A percentile compares a stretch with the other conserved stretches of the same genome.
phyloP scores from a whole-genome alignment of 2,329 filamentous ascomycete genomes.

The Chrysoporthe austroafricana region DNA sequence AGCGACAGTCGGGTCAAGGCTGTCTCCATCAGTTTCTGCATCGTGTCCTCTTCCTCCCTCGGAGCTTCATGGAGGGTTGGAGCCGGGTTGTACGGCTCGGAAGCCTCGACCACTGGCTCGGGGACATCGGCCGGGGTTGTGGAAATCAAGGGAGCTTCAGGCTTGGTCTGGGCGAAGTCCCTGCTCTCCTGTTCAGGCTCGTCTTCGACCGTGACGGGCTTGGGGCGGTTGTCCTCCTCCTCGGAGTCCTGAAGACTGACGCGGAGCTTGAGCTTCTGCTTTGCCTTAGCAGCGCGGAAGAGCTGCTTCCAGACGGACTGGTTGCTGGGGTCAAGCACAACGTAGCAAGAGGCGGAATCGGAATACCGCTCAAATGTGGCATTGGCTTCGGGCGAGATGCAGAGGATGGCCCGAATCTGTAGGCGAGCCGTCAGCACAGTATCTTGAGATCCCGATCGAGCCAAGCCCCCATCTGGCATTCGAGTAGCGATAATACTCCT shows the following conservation, averaged over 20 bases:
- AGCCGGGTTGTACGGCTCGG: slow-evolving; percentile 11
- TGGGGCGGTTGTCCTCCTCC: slow-evolving; percentile 48
- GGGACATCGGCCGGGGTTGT: not conserved
- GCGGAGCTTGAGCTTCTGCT: slow-evolving; percentile 92
- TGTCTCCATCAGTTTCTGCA: slow-evolving; percentile 15
- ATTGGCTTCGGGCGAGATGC: slow-evolving; percentile 63
- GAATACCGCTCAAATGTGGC: slow-evolving; percentile 90
- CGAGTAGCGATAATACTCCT: not conserved
- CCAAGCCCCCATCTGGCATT: not conserved
- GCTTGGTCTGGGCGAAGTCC: slow-evolving; percentile 27
- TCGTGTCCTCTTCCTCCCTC: not conserved
- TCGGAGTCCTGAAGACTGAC: slow-evolving; percentile 55
- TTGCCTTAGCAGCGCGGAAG: slow-evolving; percentile 94
- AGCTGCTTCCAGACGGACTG: slow-evolving; percentile 92
- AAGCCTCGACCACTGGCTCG: not conserved
- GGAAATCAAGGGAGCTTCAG: slow-evolving; percentile 31
- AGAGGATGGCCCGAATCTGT: slow-evolving; percentile 72
- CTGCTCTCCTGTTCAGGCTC: slow-evolving; percentile 27
- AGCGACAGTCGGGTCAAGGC: slow-evolving; percentile 24
- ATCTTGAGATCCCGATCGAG: not conserved
- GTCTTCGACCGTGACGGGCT: slow-evolving; percentile 33
- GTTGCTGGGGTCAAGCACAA: slow-evolving; percentile 78
- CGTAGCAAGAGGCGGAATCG: slow-evolving; percentile 82
- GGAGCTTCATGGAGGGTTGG: too few species aligned
- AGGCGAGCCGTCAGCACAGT: slow-evolving; percentile 10